Evolutionary conservation across 129 eudicot genomes (phyloP), one percentile per base, ranked within the genome.

Genomic region (Scalesia atractyloides): DNA sequence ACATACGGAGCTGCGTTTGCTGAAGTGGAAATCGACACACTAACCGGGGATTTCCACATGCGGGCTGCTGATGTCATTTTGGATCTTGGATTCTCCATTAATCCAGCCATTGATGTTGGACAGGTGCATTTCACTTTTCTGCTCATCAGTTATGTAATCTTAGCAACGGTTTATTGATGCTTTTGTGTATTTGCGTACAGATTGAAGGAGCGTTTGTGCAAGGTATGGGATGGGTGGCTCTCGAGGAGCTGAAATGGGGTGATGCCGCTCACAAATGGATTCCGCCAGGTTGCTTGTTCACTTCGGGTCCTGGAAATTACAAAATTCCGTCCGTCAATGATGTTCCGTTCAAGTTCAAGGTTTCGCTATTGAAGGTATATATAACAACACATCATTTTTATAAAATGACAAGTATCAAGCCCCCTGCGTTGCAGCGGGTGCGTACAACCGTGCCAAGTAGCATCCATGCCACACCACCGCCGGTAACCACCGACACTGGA

Each of bases 1-100:
- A 95, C 99, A n/a, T 84, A 83, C 62, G 99, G 99, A 24, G 99
- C 99, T 72, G 93, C 99, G 47, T 90, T 90, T 86, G 86, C 99
- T 3, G 99, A 90, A 79, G 99, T 95, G 3, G 99, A 95, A 77
- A 86, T 95, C 51, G 99, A 95, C 72, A 88, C 99, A 4, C 73
- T 95, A 76, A 84, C 91, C 0, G 99, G 99, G 65, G 99, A 95
- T 73, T 95, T 95, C 74, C 99, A 91, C 77, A 91, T 97, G 12
- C 91, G 99, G 72, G 72, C 74, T 43, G 95, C 96, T 58, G 87
- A 95, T 82, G 88, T 95, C 66, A 76, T 85, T 56, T 75, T 95
- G 84, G 99, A 95, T 85, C 96, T 95, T 24, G 99, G 99, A 22
- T 86, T 88, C 69, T 90, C 99, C 44, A 74, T 95, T 14, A 95